These are phyloP conservation scores for Globisporangium paddicum DNA, from an alignment of 352 stramenopile species.

Conservation along the genomic window DNA sequence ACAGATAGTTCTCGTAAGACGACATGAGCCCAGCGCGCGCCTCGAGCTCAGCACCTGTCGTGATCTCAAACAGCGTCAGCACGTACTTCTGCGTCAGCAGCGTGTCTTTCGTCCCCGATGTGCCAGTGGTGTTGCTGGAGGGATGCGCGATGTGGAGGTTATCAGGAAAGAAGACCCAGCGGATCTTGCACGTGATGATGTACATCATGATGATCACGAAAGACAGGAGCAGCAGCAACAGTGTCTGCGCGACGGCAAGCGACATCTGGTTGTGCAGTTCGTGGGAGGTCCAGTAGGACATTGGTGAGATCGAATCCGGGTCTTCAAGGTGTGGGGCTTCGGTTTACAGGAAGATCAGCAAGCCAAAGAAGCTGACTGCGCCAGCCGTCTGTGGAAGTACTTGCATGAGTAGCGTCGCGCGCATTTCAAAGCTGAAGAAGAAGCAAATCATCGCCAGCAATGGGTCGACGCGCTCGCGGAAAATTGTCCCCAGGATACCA, in stretches of 20 bases:
- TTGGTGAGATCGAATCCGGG: neutral
- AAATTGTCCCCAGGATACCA: neutral
- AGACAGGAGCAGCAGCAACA: neutral
- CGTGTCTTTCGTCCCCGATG: neutral
- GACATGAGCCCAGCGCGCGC: neutral
- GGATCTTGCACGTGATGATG: constrained; percentile 4
- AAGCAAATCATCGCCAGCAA: neutral
- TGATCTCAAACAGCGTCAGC: constrained; percentile 9
- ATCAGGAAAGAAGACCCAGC: neutral
- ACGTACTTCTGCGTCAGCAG: neutral
- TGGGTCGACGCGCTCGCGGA: constrained; percentile 1
- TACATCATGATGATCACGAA: neutral
- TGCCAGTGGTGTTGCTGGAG: neutral
- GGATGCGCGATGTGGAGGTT: neutral
- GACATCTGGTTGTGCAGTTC: neutral
- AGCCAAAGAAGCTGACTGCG: neutral
- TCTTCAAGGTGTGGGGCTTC: neutral
- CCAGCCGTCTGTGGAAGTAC: neutral
- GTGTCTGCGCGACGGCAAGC: neutral
- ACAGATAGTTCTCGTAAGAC: neutral
- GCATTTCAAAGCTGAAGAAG: neutral
- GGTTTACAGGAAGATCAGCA: neutral
- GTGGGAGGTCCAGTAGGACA: neutral
- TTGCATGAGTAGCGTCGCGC: neutral
- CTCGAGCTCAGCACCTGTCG: neutral